Base-by-base conservation (phyloP, 768 basidiomycete species). In the Russula lepida region DNA sequence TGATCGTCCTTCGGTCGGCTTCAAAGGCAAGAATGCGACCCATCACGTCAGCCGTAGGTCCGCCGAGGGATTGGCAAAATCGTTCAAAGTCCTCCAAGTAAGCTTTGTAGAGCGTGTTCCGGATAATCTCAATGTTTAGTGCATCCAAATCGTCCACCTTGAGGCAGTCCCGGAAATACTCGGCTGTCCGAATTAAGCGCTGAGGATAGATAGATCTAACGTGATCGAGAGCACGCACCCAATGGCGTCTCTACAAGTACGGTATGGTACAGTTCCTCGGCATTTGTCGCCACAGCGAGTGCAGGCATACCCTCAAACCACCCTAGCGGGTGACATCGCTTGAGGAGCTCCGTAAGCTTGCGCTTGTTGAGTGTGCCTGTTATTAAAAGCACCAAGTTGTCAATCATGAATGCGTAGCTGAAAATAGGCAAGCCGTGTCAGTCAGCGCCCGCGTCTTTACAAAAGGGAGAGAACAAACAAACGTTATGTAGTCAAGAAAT, bases 401-500 rank as follows among this genome's bases (percentile, higher is more conserved):
- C 97, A 71, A 99, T 98, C 97, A 99, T 99, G 76, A 98, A 99
- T 32, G 85, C 93, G 72, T 97, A 97, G 48, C 94, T 97, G 73
- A 55, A 28, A 32, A 23, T 30, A 46, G 39, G 47, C 21, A 33
- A 49, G 41, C 60, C 65, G 54, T 35, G 41, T 30, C 2, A 21
- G 23, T 54, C n/a, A 47, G 47, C 41, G 54, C 41, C 35, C 47
- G 30, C 17, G 17, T 41, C 41, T 53, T 27, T 11, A 39, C 44
- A 28, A 43, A 23, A 5, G 30, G 6, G 49, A 35, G 33, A 33
- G 27, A 19, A 47, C 12, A 6, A 28, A 81, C 91, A 66, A 75
- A 98, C 89, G 95, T 98, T 75, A 99, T 91, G 73, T 98, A 99
- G 69, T 98, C 97, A 63, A 99, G 78, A 72, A 99, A 98, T 69